Evolutionary conservation across 140 eudicot genomes (phyloP).

Genomic region (Oenanthe javanica): DNA sequence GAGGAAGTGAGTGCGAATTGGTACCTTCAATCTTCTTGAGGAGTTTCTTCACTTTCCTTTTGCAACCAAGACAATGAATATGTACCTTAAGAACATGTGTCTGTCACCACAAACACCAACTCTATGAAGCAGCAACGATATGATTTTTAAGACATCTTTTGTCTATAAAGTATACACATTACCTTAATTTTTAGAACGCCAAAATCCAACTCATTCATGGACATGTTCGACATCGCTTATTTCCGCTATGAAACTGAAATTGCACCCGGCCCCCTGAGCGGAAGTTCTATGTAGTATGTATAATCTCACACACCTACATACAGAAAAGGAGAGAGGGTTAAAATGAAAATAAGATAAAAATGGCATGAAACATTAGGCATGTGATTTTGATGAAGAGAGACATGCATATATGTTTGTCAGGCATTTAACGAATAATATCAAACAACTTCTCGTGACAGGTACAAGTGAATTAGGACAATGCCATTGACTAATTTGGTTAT

Average conservation of each 20-base stretch:
- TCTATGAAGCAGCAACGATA: neutral
- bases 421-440: neutral
- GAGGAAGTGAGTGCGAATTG: neutral
- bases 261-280: neutral
- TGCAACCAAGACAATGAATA: slow-evolving; percentile 66
- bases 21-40: slow-evolving; percentile 53
- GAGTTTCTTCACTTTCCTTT: slow-evolving; percentile 51
- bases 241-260: neutral
- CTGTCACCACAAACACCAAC: slow-evolving; percentile 17
- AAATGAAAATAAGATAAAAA: neutral
- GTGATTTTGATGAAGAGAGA: neutral
- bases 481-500: too few species aligned
- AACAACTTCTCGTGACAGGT: slow-evolving; percentile 10
- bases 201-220: neutral
- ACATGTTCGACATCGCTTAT: neutral
- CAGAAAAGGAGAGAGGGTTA: neutral
- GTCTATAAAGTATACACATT: neutral
- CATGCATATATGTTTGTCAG: slow-evolving; percentile 12
- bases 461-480: neutral
- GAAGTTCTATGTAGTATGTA: neutral
- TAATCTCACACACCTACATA: neutral
- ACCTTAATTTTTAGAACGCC: neutral
- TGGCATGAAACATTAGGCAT: slow-evolving; percentile 1
- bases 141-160: neutral
- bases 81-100: slow-evolving; percentile 43